These are phyloP conservation scores for Candida lessepsii DNA, from an alignment of 805 yeast genomes.

Conservation along the genomic window DNA sequence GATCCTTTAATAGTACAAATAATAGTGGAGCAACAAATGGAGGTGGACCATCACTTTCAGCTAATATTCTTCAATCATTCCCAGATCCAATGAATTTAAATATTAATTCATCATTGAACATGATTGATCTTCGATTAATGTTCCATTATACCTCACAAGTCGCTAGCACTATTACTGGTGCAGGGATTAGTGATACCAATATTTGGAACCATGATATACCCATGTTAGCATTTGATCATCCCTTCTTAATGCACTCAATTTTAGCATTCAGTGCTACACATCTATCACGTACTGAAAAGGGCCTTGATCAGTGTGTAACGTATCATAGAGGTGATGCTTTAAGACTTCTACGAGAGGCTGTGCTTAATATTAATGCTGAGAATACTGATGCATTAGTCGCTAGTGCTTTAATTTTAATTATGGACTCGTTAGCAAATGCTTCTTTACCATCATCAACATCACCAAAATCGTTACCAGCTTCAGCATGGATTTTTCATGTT, in stretches of 20 bases:
- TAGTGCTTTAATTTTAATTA: conserved; percentile 80
- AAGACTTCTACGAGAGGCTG: conserved; percentile 78
- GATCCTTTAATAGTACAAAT: too few relatives aligned
- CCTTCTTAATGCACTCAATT: conserved; percentile 89
- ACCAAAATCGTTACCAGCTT: conserved; percentile 74
- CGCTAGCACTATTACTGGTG: conserved; percentile 82
- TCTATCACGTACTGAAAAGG: conserved; percentile 70
- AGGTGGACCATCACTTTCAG: conserved; percentile 13
- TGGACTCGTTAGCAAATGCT: conserved; percentile 94
- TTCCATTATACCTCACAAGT: conserved; percentile 85
- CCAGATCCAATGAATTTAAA: conserved; percentile 14
- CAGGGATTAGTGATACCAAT: conserved; percentile 82
- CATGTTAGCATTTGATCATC: conserved; percentile 79
- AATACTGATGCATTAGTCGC: conserved; percentile 94
- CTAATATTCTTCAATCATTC: conserved; percentile 15
- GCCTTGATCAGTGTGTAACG: conserved; percentile 78
- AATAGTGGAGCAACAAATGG: neutral
- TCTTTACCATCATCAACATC: conserved; percentile 51
- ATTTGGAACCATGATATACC: conserved; percentile 91
- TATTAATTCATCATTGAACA: conserved; percentile 40
- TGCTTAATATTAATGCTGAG: conserved; percentile 74
- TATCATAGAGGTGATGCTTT: conserved; percentile 87
- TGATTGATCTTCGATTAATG: conserved; percentile 78
- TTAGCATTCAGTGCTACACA: conserved; percentile 93
- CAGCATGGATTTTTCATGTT: conserved; percentile 96